Percentiles rank a stretch among this genome's conserved stretches.
phyloP scores from a whole-genome alignment of 2,329 filamentous ascomycete species.

The Cladosporium sphaerospermum region DNA sequence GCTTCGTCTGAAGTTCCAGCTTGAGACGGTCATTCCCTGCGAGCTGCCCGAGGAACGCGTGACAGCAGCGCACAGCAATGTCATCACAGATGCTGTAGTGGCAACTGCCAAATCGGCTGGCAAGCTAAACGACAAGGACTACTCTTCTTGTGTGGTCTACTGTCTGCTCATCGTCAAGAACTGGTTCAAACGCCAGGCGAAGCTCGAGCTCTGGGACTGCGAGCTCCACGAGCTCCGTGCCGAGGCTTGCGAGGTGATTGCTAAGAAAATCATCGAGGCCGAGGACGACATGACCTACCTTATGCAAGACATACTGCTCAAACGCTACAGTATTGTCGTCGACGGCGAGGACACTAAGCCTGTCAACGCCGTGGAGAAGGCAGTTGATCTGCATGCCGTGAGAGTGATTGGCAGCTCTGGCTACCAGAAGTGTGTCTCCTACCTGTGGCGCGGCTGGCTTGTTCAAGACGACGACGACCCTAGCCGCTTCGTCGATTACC shows the following conservation, averaged over 20 bases:
- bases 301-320: constrained; percentile 73
- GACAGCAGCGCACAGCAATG: constrained; percentile 71
- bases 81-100: constrained; percentile 77
- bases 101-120: constrained; percentile 77
- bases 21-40: constrained; percentile 84
- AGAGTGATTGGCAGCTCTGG: constrained; percentile 84
- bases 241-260: constrained; percentile 81
- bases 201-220: constrained; percentile 84
- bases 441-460: constrained; percentile 93
- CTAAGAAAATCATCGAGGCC: constrained; percentile 76
- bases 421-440: constrained; percentile 90
- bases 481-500: constrained; percentile 82
- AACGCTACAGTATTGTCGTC: constrained; percentile 76
- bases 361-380: constrained; percentile 84
- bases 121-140: constrained; percentile 42
- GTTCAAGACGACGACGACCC: constrained; percentile 93
- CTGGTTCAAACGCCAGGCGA: constrained; percentile 74
- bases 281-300: constrained; percentile 77
- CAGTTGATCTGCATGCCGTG: constrained; percentile 86
- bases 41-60: constrained; percentile 73
- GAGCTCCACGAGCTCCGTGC: constrained; percentile 75
- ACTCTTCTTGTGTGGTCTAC: constrained; percentile 75
- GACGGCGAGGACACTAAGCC: constrained; percentile 66
- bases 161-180: constrained; percentile 67
- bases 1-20: constrained; percentile 80